Evolutionary conservation across 768 basidiomycete species (phyloP).

Genomic region (Naganishia vaughanmartiniae): DNA sequence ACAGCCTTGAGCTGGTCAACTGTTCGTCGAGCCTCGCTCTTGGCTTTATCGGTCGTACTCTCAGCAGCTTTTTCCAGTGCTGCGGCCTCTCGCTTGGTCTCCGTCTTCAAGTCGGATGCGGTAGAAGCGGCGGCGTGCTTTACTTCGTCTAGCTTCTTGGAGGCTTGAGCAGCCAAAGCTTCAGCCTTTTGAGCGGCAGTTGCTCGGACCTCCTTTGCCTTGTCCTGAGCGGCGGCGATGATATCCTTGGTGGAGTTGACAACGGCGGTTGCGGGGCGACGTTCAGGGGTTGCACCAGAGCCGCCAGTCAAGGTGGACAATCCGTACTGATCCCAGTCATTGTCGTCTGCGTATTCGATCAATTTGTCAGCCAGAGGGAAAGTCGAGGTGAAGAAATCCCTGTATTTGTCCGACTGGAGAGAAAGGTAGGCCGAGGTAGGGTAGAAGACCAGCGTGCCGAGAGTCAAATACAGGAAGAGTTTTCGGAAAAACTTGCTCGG

Average conservation of each 20-base stretch:
- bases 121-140: slow-evolving; percentile 10
- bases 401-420: slow-evolving; percentile 73
- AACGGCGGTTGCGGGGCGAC: background rate
- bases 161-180: slow-evolving; percentile 18
- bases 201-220: slow-evolving; percentile 26
- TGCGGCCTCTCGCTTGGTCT: slow-evolving; percentile 30
- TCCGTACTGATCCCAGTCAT: slow-evolving; percentile 75
- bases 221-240: slow-evolving; percentile 21
- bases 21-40: slow-evolving; percentile 30
- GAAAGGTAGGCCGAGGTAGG: slow-evolving; percentile 73
- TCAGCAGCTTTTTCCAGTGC: slow-evolving; percentile 38
- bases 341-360: slow-evolving; percentile 75
- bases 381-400: slow-evolving; percentile 76
- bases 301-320: slow-evolving; percentile 50
- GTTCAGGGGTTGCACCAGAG: background rate
- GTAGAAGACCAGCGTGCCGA: slow-evolving; percentile 74
- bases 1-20: slow-evolving; percentile 40
- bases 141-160: slow-evolving; percentile 27
- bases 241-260: slow-evolving; percentile 16
- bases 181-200: slow-evolving; percentile 24
- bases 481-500: slow-evolving; percentile 56
- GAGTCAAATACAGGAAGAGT: slow-evolving; percentile 67
- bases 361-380: slow-evolving; percentile 75
- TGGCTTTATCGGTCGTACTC: slow-evolving; percentile 28
- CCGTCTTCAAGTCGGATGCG: slow-evolving; percentile 23